Conservation (phyloP, 2,329 filamentous ascomycete genomes). For the Fusarium subtropicale region DNA sequence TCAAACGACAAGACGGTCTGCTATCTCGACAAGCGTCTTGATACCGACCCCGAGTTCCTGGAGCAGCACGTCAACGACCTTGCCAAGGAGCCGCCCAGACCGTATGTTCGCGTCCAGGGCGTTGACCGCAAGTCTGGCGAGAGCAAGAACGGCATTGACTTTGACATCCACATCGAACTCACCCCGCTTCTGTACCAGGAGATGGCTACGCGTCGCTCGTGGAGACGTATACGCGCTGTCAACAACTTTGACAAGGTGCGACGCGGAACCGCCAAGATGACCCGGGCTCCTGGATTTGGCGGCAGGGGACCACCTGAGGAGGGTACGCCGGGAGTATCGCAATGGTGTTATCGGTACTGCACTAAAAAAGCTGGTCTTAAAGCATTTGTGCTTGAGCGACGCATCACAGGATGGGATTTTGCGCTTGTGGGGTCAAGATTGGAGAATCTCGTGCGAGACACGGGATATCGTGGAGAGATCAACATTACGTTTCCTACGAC, state of each 20-base stretch:
- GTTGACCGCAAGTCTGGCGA: slow-evolving; percentile 61
- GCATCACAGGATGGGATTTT: slow-evolving; percentile 71
- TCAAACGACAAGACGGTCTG: slow-evolving; percentile 52
- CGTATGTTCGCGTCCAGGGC: slow-evolving; percentile 64
- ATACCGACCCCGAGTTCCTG: slow-evolving; percentile 58
- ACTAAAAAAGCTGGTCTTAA: slow-evolving; percentile 68
- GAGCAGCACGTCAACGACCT: slow-evolving; percentile 59
- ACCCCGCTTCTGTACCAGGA: slow-evolving; percentile 67
- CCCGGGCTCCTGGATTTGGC: slow-evolving; percentile 60
- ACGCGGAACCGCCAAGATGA: slow-evolving; percentile 72
- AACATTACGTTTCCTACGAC: slow-evolving; percentile 69
- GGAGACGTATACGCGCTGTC: slow-evolving; percentile 62
- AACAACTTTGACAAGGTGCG: slow-evolving; percentile 70
- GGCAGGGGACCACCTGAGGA: slow-evolving; percentile 45
- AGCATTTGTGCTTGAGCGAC: slow-evolving; percentile 63
- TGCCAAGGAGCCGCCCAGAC: slow-evolving; percentile 63
- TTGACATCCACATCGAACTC: slow-evolving; percentile 69
- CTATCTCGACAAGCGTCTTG: slow-evolving; percentile 60
- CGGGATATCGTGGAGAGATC: slow-evolving; percentile 74
- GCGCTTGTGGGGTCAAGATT: slow-evolving; percentile 64
- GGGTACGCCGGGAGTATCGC: slow-evolving; percentile 52
- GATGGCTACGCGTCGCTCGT: slow-evolving; percentile 54
- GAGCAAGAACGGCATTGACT: slow-evolving; percentile 64
- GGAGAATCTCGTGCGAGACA: slow-evolving; percentile 67
- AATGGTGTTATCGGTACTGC: slow-evolving; percentile 78